phyloP scores from a whole-genome alignment of 2,329 filamentous ascomycete species.

The Pseudogymnoascus sp. region DNA sequence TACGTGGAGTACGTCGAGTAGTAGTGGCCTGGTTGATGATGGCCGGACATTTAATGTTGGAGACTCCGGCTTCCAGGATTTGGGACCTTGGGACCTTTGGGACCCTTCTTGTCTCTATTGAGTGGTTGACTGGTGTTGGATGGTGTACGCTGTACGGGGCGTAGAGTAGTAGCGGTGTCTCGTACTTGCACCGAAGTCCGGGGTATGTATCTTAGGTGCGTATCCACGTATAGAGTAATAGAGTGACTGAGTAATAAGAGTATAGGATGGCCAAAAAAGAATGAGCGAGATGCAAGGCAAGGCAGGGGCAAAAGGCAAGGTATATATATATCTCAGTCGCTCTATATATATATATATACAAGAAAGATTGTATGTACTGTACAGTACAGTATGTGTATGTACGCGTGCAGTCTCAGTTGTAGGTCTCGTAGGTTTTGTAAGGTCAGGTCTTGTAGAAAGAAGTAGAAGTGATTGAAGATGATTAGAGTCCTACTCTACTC shows the following conservation, averaged over 20 bases:
- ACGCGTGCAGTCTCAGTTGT: neutral
- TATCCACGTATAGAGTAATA: neutral
- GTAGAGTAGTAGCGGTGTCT: neutral
- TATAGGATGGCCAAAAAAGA: neutral
- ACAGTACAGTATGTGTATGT: no score
- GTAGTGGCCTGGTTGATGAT: neutral
- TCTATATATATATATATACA: neutral
- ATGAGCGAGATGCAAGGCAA: neutral
- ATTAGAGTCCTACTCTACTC: neutral
- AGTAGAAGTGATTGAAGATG: neutral
- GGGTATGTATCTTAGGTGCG: neutral
- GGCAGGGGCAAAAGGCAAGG: neutral
- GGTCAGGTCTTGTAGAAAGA: neutral
- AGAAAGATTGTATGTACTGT: neutral
- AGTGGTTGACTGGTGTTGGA: neutral
- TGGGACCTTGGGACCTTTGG: neutral
- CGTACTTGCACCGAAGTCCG: neutral
- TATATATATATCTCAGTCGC: neutral
- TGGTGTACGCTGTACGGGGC: no score
- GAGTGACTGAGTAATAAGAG: neutral
- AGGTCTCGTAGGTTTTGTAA: neutral
- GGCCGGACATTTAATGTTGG: neutral
- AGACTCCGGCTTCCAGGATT: neutral
- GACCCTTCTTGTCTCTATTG: neutral
- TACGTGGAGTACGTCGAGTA: no score